These are phyloP conservation scores for Stemphylium vesicarium DNA, from an alignment of 2,329 filamentous ascomycete genomes.

Conservation along the genomic window DNA sequence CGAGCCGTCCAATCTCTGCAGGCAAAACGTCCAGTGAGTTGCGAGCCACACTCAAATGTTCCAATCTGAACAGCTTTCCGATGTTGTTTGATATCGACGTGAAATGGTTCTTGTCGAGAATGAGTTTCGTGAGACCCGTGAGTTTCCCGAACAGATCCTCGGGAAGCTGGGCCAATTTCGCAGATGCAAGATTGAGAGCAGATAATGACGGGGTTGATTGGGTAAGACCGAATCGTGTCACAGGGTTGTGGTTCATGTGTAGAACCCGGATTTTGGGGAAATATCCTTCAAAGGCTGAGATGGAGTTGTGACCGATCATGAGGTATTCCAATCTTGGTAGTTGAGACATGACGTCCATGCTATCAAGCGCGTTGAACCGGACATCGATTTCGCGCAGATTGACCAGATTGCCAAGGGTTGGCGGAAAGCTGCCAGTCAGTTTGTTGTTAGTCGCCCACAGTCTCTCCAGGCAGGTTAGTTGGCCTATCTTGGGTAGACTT, in stretches of 20 bases:
- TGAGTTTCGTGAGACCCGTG: slow-evolving; percentile 82
- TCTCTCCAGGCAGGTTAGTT: slow-evolving; percentile 79
- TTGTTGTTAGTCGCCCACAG: slow-evolving; percentile 97
- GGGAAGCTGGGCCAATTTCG: slow-evolving; percentile 84
- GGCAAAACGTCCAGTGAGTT: slow-evolving; percentile 87
- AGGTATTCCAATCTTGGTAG: slow-evolving; percentile 87
- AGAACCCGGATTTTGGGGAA: slow-evolving; percentile 84
- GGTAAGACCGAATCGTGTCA: slow-evolving; percentile 89
- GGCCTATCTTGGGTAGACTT: slow-evolving; percentile 78
- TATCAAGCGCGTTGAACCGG: slow-evolving; percentile 88
- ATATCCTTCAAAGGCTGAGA: slow-evolving; percentile 87
- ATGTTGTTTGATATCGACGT: slow-evolving; percentile 86
- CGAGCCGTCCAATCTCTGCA: slow-evolving; percentile 83
- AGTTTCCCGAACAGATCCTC: slow-evolving; percentile 89
- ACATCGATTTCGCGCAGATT: slow-evolving; percentile 91
- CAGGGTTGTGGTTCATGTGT: slow-evolving; percentile 91
- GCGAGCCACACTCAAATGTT: slow-evolving; percentile 92
- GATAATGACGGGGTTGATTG: slow-evolving; percentile 80
- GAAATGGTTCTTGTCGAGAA: slow-evolving; percentile 94
- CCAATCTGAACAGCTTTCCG: slow-evolving; percentile 79
- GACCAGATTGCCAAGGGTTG: slow-evolving; percentile 72
- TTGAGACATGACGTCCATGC: slow-evolving; percentile 84
- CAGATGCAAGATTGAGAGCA: slow-evolving; percentile 86
- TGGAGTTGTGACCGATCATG: slow-evolving; percentile 88
- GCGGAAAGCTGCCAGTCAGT: slow-evolving; percentile 75